These are phyloP conservation scores for Biscogniauxia sp. DNA, from an alignment of 2,329 filamentous ascomycete species.

Conservation along the genomic window DNA sequence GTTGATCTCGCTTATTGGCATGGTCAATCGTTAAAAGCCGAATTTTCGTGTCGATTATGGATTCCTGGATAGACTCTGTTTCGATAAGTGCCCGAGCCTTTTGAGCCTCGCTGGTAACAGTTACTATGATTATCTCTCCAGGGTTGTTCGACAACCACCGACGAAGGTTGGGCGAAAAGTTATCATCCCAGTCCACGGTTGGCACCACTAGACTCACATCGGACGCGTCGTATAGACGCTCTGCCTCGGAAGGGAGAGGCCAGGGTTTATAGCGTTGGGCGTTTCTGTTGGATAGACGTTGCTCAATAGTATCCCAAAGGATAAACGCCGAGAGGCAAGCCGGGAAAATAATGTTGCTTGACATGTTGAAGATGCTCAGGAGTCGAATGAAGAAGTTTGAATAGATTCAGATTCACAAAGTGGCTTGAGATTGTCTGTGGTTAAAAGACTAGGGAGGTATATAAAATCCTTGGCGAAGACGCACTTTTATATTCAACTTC, in stretches of 20 bases:
- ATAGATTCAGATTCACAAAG: too few relatives aligned
- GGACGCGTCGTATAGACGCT: background rate
- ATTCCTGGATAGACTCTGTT: constrained; percentile 5
- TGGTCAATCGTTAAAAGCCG: constrained; percentile 11
- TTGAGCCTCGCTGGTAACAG: constrained; percentile 4
- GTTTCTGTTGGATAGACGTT: background rate
- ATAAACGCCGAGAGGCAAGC: too few relatives aligned
- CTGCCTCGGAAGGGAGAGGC: constrained; percentile 5
- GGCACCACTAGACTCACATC: constrained; percentile 30
- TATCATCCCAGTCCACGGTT: constrained; percentile 23
- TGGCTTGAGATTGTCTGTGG: too few relatives aligned
- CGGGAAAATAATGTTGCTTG: too few relatives aligned
- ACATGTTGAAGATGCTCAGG: too few relatives aligned
- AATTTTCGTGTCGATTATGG: constrained; percentile 9
- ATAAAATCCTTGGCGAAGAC: too few relatives aligned
- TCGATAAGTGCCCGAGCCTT: constrained; percentile 1
- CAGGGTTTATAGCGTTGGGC: constrained; percentile 15
- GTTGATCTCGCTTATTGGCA: constrained; percentile 29
- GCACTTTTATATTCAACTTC: too few relatives aligned
- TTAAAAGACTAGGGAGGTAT: too few relatives aligned
- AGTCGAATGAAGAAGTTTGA: too few relatives aligned
- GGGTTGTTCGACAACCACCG: constrained; percentile 25
- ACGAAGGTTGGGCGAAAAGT: constrained; percentile 18
- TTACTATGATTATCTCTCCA: constrained; percentile 30
- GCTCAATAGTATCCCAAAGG: too few relatives aligned